Conservation (phyloP, 2,329 filamentous ascomycete genomes). For the Paramyrothecium roridum region DNA sequence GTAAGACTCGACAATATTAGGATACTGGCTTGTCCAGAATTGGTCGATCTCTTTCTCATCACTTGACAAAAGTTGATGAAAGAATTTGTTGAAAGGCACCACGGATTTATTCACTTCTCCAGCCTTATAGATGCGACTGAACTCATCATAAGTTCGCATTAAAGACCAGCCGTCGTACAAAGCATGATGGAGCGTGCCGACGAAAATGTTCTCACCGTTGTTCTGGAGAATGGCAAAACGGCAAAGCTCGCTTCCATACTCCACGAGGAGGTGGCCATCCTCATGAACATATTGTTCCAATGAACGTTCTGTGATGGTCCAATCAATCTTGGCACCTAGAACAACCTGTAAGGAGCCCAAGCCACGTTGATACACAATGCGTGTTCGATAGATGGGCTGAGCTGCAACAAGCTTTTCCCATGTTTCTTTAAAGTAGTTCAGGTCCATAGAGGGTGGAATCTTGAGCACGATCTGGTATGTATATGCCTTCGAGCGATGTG, state of each 20-base stretch:
- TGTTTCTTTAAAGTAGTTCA: conserved; percentile 8
- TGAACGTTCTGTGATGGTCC: conserved; percentile 6
- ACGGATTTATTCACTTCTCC: no score
- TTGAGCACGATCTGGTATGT: conserved; percentile 14
- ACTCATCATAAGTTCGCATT: no score
- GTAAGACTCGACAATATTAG: no score
- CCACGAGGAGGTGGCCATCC: conserved; percentile 4
- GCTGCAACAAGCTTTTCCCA: conserved; percentile 7
- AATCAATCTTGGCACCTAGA: conserved; percentile 8
- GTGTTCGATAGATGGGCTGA: conserved; percentile 10
- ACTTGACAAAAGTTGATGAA: no score
- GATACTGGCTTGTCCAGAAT: no score
- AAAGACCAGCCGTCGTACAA: no score
- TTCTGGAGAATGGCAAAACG: conserved; percentile 5
- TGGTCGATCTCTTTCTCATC: no score
- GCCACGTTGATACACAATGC: conserved; percentile 12
- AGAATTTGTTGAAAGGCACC: no score
- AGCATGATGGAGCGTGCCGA: no score
- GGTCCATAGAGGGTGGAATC: conserved; percentile 8
- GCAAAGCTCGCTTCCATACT: conserved; percentile 9
- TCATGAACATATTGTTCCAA: neutral
- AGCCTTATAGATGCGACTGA: no score
- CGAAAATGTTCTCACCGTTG: no score
- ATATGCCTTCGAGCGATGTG: conserved; percentile 10
- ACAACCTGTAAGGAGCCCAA: conserved; percentile 12